Evolutionary conservation across 257 asterid genomes (phyloP), one percentile per base, ranked within the genome.

Genomic region (Schizonepeta tenuifolia): DNA sequence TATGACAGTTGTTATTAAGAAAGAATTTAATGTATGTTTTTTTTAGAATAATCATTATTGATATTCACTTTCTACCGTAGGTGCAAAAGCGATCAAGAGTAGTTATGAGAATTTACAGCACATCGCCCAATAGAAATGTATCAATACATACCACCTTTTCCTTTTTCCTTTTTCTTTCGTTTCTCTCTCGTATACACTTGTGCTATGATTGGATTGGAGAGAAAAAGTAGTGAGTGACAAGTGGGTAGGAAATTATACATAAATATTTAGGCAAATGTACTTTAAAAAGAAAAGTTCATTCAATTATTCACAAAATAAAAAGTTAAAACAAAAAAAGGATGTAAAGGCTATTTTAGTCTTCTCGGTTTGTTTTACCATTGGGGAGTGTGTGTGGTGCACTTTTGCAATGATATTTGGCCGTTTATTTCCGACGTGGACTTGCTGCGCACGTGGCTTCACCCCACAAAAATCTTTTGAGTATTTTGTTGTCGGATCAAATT

Each of bases 371-470:
- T 47, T 47, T 40, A 40, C 67, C 61, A 43, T 43, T 15, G 57
- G 44, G 33, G 43, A 5, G 17, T 44, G n/a, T 6, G 55, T 15
- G 22, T n/a, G 55, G 22, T 38, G 55, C 55, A 15, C 40, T 47
- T 56, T 72, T 13, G 51, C 5, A 18, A 33, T 35, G 24, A 53
- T 36, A 33, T 33, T 55, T 38, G 20, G 50, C 50, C 28, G 13
- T 57, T 54, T 13, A 66, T 44, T 11, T 44, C 50, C 17, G 33
- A 55, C 4, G 67, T 2, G 74, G 12, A 67, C 76, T 73, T 70
- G 77, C 11, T 0, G n/a, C 46, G 60, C 81, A 77, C 77, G 70
- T 65, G 71, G 56, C 12, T 44, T 74, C 56, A 40, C 74, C 56
- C 43, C 67, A 56, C 63, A 6, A 10, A 12, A 44, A 75, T 73